Percentiles rank a stretch among this genome's conserved stretches.
These are phyloP conservation scores for Hypholoma sublateritium DNA, from an alignment of 768 basidiomycete species.

Conservation along the genomic window DNA sequence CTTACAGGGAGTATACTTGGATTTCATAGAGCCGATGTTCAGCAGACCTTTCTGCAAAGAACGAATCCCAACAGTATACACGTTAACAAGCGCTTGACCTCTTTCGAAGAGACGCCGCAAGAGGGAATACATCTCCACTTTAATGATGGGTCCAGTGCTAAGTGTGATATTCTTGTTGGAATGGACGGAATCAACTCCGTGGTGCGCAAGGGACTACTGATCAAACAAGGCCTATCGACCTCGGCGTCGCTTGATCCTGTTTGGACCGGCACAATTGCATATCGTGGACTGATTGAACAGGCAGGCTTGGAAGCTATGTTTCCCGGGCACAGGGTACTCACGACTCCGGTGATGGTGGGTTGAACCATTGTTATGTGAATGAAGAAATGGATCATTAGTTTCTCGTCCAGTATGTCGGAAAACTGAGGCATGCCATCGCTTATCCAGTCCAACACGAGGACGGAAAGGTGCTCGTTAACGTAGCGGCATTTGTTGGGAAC, in stretches of 20 bases:
- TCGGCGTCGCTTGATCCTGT: constrained; percentile 29
- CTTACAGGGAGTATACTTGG: not conserved
- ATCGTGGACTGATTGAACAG: constrained; percentile 35
- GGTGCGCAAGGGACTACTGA: constrained; percentile 20
- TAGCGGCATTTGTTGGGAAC: constrained; percentile 38
- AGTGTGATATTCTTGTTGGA: constrained; percentile 22
- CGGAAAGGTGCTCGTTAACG: constrained; percentile 36
- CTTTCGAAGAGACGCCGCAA: not conserved
- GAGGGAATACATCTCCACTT: not conserved
- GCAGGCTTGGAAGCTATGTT: constrained; percentile 22
- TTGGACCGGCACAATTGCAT: constrained; percentile 40
- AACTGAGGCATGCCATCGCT: constrained; percentile 44
- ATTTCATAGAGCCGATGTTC: not conserved
- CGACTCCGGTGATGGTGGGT: constrained; percentile 7
- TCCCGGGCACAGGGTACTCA: constrained; percentile 30
- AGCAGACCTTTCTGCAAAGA: not conserved
- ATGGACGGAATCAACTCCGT: constrained; percentile 43
- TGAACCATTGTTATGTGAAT: not conserved
- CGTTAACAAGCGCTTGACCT: not conserved
- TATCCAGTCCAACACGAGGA: constrained; percentile 52
- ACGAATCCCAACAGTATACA: not conserved
- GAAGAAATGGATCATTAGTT: not conserved
- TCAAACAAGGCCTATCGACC: constrained; percentile 8
- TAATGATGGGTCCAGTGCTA: not conserved
- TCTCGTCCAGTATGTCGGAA: constrained; percentile 24